These are phyloP conservation scores for Colletotrichum sp. DNA, from an alignment of 2,329 filamentous ascomycete species.

Conservation along the genomic window DNA sequence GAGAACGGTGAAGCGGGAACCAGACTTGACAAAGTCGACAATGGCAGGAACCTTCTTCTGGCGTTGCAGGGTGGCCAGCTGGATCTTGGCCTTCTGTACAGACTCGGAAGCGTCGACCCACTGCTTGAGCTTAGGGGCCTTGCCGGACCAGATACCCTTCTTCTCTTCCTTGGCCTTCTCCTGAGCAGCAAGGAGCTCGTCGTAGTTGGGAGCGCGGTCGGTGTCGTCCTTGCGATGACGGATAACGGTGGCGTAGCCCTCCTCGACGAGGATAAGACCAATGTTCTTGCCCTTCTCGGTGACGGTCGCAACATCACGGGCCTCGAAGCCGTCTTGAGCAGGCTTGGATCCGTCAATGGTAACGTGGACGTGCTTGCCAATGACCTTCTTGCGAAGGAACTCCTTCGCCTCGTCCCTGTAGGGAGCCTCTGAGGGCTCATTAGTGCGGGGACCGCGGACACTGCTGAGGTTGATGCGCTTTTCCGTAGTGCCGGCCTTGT, in stretches of 20 bases:
- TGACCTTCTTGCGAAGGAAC: slow-evolving; percentile 89
- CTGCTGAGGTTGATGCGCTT: slow-evolving; percentile 93
- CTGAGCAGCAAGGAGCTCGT: slow-evolving; percentile 82
- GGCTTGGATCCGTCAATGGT: slow-evolving; percentile 90
- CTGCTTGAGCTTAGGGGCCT: slow-evolving; percentile 81
- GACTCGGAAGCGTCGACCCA: slow-evolving; percentile 92
- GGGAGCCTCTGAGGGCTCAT: slow-evolving; percentile 84
- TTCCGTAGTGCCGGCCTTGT: slow-evolving; percentile 79
- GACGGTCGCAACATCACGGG: slow-evolving; percentile 92
- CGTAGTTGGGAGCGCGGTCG: slow-evolving; percentile 92
- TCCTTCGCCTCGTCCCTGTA: slow-evolving; percentile 96
- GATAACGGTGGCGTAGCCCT: slow-evolving; percentile 92
- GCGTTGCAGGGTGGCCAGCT: slow-evolving; percentile 83
- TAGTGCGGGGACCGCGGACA: slow-evolving; percentile 88
- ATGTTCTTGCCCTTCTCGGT: slow-evolving; percentile 86
- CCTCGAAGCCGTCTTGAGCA: slow-evolving; percentile 88
- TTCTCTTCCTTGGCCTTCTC: slow-evolving; percentile 83
- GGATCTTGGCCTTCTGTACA: slow-evolving; percentile 93
- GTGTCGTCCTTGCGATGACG: slow-evolving; percentile 94
- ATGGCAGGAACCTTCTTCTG: slow-evolving; percentile 93
- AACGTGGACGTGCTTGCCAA: slow-evolving; percentile 93
- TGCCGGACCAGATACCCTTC: slow-evolving; percentile 95
- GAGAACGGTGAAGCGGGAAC: slow-evolving; percentile 89
- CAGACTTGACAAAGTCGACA: slow-evolving; percentile 98
- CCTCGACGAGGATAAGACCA: slow-evolving; percentile 84